Evolutionary conservation across 345 rosid genomes (phyloP), one percentile per base, ranked within the genome.

Genomic region (Boechera retrofracta): DNA sequence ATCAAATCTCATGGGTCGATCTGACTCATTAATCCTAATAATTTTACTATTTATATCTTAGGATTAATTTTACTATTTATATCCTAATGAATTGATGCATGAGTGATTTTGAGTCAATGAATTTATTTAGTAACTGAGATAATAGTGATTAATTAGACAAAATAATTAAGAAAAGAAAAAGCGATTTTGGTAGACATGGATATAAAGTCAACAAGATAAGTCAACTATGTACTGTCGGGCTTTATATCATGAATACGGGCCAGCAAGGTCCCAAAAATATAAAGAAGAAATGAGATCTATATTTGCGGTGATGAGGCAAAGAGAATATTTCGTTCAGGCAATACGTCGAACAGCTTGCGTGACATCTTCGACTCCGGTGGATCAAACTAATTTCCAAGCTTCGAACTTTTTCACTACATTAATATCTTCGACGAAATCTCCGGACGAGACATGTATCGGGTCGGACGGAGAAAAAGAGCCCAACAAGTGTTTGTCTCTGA

Each of bases 401-500:
- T 78, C 75, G 36, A 84, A 2, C 58, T 79, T 80, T 77, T 75
- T 86, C 63, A 80, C 80, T 33, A 82, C 83, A 76, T 75, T 80
- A 48, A 36, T 75, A 36, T 15, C 84, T 31, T 5, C 49, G 7
- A 33, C 47, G 12, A 64, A 35, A 33, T 35, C 59, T 58, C 18
- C 65, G 1, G 78, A 71, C 4, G 79, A 76, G 38, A 41, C 59
- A 63, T 70, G 12, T 29, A 62, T 7, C 4, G 71, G 12, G 0
- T 57, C 64, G 10, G 80, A 79, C 0, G 63, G 7, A 39, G 78
- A 75, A 61, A 72, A 83, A 35, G 77, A 74, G 52, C 73, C 81
- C 41, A n/a, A 3, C 47, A 85, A 86, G 55, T 87, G 92, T 79
- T 84, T 92, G 16, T 92, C 91, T 65, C 70, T 78, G 56, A 87